These are phyloP conservation scores for Colletotrichum godetiae DNA, from an alignment of 2,329 filamentous ascomycete species.

Conservation along the genomic window DNA sequence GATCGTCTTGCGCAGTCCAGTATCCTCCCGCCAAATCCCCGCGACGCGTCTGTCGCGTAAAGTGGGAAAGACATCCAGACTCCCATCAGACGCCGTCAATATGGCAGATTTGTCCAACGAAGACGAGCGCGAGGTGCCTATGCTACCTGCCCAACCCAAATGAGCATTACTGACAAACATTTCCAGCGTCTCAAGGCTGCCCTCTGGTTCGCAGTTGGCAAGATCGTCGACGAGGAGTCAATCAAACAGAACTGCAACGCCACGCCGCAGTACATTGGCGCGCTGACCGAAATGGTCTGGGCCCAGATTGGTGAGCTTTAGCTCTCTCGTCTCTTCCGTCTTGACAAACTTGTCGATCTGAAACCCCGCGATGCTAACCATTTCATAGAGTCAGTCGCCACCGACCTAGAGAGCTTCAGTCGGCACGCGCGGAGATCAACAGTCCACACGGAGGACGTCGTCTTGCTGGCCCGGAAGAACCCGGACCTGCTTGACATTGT, in stretches of 20 bases:
- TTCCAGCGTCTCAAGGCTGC: conserved; percentile 82
- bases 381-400: conserved; percentile 63
- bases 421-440: conserved; percentile 85
- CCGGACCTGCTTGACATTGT: conserved; percentile 85
- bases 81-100: conserved; percentile 2
- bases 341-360: no score
- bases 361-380: no score
- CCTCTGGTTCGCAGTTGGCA: conserved; percentile 85
- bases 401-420: conserved; percentile 67
- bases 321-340: no score
- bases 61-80: conserved; percentile 8
- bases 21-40: not conserved
- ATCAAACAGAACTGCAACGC: conserved; percentile 81
- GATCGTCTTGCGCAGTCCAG: no score
- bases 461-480: conserved; percentile 88
- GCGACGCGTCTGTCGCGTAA: conserved; percentile 34
- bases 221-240: conserved; percentile 89
- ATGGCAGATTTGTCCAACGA: conserved; percentile 49
- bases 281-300: conserved; percentile 88
- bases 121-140: conserved; percentile 49
- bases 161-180: not conserved
- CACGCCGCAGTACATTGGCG: conserved; percentile 90
- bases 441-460: conserved; percentile 86
- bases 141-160: not conserved
- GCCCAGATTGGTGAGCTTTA: conserved; percentile 71